Conservation (phyloP, 2,329 filamentous ascomycete genomes). For the Purpureocillium lavendulum region DNA sequence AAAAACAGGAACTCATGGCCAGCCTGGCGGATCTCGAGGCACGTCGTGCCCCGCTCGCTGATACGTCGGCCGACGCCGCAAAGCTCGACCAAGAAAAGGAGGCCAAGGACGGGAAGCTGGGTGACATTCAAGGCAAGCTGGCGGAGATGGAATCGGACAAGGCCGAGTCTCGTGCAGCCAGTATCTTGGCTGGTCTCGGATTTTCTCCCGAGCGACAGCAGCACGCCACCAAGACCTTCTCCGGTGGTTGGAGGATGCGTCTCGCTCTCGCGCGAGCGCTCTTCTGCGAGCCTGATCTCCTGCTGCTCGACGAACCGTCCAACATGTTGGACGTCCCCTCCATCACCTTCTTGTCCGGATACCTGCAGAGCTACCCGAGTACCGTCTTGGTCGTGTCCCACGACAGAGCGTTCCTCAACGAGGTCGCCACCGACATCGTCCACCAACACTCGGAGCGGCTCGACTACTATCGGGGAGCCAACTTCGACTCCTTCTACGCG, state of each 20-base stretch:
- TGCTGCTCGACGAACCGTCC: slow-evolving; percentile 96
- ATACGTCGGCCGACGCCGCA: slow-evolving; percentile 83
- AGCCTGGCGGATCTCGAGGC: slow-evolving; percentile 70
- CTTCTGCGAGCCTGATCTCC: slow-evolving; percentile 93
- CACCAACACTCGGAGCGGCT: slow-evolving; percentile 95
- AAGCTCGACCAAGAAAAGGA: slow-evolving; percentile 82
- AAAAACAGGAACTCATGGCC: slow-evolving; percentile 59
- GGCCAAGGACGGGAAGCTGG: slow-evolving; percentile 80
- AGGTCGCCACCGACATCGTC: slow-evolving; percentile 98
- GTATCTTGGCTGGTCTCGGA: slow-evolving; percentile 91
- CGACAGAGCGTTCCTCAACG: slow-evolving; percentile 98
- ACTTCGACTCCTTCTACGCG: slow-evolving; percentile 95
- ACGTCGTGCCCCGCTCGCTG: slow-evolving; percentile 72
- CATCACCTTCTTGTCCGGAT: slow-evolving; percentile 94
- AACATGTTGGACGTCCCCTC: slow-evolving; percentile 99
- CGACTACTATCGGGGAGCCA: slow-evolving; percentile 97
- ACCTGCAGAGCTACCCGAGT: slow-evolving; percentile 88
- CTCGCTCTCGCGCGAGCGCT: slow-evolving; percentile 87
- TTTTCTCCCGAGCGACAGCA: slow-evolving; percentile 93
- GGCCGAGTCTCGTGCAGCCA: slow-evolving; percentile 88
- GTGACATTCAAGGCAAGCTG: slow-evolving; percentile 84
- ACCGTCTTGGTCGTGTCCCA: slow-evolving; percentile 95
- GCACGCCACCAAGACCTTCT: slow-evolving; percentile 93
- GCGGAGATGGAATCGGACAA: slow-evolving; percentile 99
- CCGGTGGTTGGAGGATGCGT: slow-evolving; percentile 99